Base-by-base conservation (phyloP, 345 rosid genomes). In the Heritiera fomes region DNA sequence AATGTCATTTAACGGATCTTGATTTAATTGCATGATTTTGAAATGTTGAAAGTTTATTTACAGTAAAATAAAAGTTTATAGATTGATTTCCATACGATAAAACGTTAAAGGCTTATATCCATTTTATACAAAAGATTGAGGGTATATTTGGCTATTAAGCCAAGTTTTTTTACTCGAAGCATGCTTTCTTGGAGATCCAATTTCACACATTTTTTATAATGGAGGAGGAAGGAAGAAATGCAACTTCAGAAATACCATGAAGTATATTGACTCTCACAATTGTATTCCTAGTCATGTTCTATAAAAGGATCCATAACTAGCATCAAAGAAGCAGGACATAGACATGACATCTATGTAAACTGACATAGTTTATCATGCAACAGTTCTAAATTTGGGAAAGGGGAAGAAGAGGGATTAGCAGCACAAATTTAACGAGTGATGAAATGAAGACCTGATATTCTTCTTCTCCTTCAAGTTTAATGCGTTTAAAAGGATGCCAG, bases 401-500 rank as follows among this genome's bases (percentile, higher is more conserved):
- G 52, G 72, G 72, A 43, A 58, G 1, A 18, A 15, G 9, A 49
- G 55, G 58, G 34, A 70, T 10, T 28, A 53, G 75, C 38, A 53
- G 77, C 77, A 45, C 38, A 32, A 69, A n/a, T 10, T 30, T 46
- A 47, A 47, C 20, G 32, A 73, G 28, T 75, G 12, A 43, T 20
- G 45, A 75, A 86, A 75, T 20, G 66, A 82, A 82, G 78, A 95
- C 98, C 99, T 85, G 80, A 80, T 83, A n/a, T 68, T 85, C 85
- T 52, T 83, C 99, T 12, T 82, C 82, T 79, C 81, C 84, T 18
- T 87, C 88, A 67, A 83, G 87, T 76, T 70, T 85, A 20, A 87
- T 80, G 78, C 82, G 71, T 82, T 87, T 92, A 80, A 94, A 91
- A 72, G 99, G 98, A 88, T 94, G 97, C 99, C 99, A 96, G 78